phyloP scores from a whole-genome alignment of 208 protist genomes.

The Strigomonas galati region DNA sequence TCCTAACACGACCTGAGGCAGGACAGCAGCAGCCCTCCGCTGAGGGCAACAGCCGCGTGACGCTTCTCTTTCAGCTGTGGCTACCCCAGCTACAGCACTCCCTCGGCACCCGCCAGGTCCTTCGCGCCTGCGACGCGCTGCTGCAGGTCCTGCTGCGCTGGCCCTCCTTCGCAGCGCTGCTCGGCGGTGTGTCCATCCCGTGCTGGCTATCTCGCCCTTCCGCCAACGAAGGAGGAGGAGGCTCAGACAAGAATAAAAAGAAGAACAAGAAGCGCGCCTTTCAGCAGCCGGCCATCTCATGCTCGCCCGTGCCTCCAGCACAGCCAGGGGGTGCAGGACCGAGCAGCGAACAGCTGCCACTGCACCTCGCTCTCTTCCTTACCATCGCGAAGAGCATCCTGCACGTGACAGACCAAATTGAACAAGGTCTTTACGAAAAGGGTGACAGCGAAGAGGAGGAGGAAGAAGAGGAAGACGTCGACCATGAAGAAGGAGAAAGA shows the following conservation, averaged over 20 bases:
- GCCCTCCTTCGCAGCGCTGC: neutral
- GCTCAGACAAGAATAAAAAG: no score
- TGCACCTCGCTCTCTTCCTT: constrained; percentile 31
- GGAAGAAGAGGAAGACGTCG: constrained; percentile 19
- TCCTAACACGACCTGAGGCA: neutral
- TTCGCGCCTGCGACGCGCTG: constrained; percentile 39
- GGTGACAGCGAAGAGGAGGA: constrained; percentile 16
- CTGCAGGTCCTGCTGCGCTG: constrained; percentile 30
- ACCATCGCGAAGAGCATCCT: constrained; percentile 27
- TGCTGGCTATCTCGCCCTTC: no score
- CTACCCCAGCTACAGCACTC: constrained; percentile 38
- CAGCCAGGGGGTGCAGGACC: no score
- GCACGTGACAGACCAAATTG: constrained; percentile 10
- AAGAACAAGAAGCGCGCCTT: no score
- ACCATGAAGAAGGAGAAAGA: constrained; percentile 8
- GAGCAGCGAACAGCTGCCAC: constrained; percentile 6
- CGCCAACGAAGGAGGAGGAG: no score
- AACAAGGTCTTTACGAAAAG: constrained; percentile 7
- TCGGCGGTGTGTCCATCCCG: no score
- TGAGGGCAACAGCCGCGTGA: constrained; percentile 13
- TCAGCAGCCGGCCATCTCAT: no score
- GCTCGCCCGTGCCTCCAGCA: no score
- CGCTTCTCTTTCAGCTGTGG: constrained; percentile 41
- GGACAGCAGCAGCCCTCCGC: no score
- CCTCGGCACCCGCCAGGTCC: constrained; percentile 16